phyloP scores from a whole-genome alignment of 1,139 yeast species.

The Candida sanyaensis region DNA sequence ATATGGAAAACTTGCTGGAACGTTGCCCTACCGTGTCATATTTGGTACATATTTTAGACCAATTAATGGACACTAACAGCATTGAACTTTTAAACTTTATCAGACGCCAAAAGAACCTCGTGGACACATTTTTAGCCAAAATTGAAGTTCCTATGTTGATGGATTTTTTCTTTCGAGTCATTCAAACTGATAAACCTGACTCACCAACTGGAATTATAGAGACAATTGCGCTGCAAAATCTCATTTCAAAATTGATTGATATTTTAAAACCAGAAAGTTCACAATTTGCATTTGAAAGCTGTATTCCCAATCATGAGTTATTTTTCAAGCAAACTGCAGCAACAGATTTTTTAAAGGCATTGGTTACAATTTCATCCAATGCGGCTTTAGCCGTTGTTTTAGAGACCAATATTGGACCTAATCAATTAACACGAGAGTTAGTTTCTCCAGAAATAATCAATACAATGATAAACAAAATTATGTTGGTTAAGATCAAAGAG shows the following conservation, averaged over 20 bases:
- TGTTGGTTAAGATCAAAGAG: slow-evolving; percentile 24
- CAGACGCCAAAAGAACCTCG: slow-evolving; percentile 51
- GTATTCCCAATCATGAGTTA: slow-evolving; percentile 32
- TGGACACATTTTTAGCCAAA: slow-evolving; percentile 54
- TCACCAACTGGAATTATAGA: slow-evolving; percentile 65
- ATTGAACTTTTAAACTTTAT: slow-evolving; percentile 55
- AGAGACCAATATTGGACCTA: slow-evolving; percentile 52
- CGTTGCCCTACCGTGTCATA: slow-evolving; percentile 43
- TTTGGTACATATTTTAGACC: slow-evolving; percentile 46
- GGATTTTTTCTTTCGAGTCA: slow-evolving; percentile 58
- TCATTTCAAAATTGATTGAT: slow-evolving; percentile 54
- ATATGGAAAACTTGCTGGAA: slow-evolving; percentile 39
- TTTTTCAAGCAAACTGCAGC: slow-evolving; percentile 88
- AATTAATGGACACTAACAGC: slow-evolving; percentile 48
- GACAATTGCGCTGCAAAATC: slow-evolving; percentile 48
- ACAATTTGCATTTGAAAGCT: slow-evolving; percentile 25
- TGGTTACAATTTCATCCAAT: slow-evolving; percentile 88
- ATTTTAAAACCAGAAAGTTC: slow-evolving; percentile 48
- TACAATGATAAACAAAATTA: slow-evolving; percentile 43
- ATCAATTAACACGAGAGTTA: slow-evolving; percentile 46
- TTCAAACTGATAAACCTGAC: slow-evolving; percentile 67
- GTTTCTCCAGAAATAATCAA: slow-evolving; percentile 39
- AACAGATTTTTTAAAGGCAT: slow-evolving; percentile 93
- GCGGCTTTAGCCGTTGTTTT: slow-evolving; percentile 48
- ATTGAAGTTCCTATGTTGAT: slow-evolving; percentile 59